phyloP scores from a whole-genome alignment of 2,329 filamentous ascomycete genomes.

The Monilinia fructicola region DNA sequence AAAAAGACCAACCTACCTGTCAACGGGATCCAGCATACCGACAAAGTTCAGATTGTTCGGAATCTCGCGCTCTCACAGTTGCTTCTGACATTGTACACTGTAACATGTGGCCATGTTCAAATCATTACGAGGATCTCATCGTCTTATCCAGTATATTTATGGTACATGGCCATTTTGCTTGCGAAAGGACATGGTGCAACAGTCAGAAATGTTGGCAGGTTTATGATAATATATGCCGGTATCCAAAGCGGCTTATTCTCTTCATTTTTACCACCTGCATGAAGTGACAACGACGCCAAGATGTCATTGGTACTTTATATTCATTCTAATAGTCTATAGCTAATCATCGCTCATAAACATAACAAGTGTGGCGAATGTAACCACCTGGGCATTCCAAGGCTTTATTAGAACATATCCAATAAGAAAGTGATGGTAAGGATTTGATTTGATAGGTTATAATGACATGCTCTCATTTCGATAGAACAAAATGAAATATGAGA shows the following conservation, averaged over 20 bases:
- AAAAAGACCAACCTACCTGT: neutral
- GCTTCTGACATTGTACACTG: conserved; percentile 66
- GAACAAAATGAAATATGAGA: too few relatives aligned
- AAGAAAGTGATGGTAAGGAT: too few relatives aligned
- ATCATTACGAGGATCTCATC: conserved; percentile 89
- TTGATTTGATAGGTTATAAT: neutral
- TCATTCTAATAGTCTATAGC: neutral
- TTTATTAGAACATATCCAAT: neutral
- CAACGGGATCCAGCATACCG: neutral
- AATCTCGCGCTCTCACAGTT: conserved; percentile 70
- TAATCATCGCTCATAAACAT: too few relatives aligned
- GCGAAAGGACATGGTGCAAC: conserved; percentile 21
- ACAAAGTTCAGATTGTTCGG: conserved; percentile 31
- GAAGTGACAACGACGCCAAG: neutral
- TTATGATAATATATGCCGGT: conserved; percentile 77
- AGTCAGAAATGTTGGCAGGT: conserved; percentile 41
- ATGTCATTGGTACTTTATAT: neutral
- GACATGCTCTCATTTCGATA: neutral
- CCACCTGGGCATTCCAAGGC: too few relatives aligned
- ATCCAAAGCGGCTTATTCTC: conserved; percentile 84
- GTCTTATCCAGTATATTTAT: conserved; percentile 87
- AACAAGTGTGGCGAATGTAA: too few relatives aligned
- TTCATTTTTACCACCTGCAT: conserved; percentile 89
- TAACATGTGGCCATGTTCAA: conserved; percentile 87
- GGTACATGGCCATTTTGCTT: conserved; percentile 62